These are phyloP conservation scores for Talaromyces verruculosus DNA, from an alignment of 2,329 filamentous ascomycete genomes.

Conservation along the genomic window DNA sequence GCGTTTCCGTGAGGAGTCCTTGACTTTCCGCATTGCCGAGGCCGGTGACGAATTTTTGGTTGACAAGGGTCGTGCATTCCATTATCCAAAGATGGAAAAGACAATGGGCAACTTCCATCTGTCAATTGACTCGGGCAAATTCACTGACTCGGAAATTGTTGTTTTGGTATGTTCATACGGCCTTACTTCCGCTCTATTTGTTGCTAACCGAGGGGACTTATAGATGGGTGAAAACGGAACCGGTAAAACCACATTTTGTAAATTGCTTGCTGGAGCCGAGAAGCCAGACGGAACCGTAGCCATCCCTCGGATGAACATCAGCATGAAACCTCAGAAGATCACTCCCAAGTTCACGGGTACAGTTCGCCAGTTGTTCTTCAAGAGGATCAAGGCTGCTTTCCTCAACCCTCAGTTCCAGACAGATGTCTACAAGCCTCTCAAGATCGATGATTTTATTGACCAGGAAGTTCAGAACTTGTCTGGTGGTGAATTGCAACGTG, in stretches of 20 bases:
- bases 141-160: slow-evolving; percentile 97
- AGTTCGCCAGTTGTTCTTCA: slow-evolving; percentile 97
- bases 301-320: slow-evolving; percentile 93
- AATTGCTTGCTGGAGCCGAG: slow-evolving; percentile 86
- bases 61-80: slow-evolving; percentile 81
- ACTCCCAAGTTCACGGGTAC: slow-evolving; percentile 97
- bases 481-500: slow-evolving; percentile 98
- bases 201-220: not conserved
- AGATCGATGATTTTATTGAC: slow-evolving; percentile 98
- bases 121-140: slow-evolving; percentile 75
- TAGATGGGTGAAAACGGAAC: slow-evolving; percentile 97
- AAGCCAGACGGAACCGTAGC: slow-evolving; percentile 79
- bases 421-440: slow-evolving; percentile 98
- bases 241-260: slow-evolving; percentile 98
- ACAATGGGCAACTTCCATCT: slow-evolving; percentile 86
- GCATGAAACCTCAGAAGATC: slow-evolving; percentile 99
- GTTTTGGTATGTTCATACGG: slow-evolving; percentile 63
- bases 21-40: slow-evolving; percentile 93
- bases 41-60: slow-evolving; percentile 82
- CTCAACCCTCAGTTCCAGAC: slow-evolving; percentile 98
- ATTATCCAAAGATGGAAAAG: slow-evolving; percentile 89
- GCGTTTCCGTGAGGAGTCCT: slow-evolving; percentile 94
- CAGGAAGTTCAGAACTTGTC: slow-evolving; percentile 99
- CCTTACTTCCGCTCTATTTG: not conserved
- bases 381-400: slow-evolving; percentile 98